Evolutionary conservation across 2,329 filamentous ascomycete genomes (phyloP).

Genomic region (Cryphonectria carpinicola): DNA sequence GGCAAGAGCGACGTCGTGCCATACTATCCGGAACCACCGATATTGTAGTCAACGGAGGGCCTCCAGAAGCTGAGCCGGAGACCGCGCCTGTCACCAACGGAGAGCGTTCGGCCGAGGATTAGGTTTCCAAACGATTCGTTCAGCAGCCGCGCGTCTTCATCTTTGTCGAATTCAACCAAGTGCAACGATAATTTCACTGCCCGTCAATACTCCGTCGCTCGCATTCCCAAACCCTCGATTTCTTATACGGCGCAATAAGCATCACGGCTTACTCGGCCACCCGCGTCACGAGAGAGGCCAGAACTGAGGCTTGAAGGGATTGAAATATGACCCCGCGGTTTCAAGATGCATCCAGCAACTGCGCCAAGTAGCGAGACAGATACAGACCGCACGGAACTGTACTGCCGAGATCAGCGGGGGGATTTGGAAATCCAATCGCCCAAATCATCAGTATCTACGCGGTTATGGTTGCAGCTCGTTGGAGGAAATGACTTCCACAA

Average conservation of each 20-base stretch:
- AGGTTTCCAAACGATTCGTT: not conserved
- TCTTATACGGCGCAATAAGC: not conserved
- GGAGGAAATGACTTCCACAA: not conserved
- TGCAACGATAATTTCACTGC: not conserved
- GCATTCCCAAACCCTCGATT: not conserved
- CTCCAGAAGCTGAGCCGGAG: constrained; percentile 16
- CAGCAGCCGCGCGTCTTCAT: not conserved
- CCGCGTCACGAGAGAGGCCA: not conserved
- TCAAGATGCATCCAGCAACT: not conserved
- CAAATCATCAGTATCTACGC: not conserved
- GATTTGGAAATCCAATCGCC: not conserved
- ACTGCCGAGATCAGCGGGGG: not conserved
- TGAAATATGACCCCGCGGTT: not conserved
- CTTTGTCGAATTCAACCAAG: not conserved
- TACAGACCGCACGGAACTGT: not conserved
- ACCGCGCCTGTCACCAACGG: constrained; percentile 13
- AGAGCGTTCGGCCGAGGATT: constrained; percentile 11
- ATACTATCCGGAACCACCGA: constrained; percentile 55
- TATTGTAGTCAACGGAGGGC: constrained; percentile 42
- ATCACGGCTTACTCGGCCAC: not conserved
- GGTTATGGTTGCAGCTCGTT: not conserved
- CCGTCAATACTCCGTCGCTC: not conserved
- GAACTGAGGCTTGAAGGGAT: not conserved
- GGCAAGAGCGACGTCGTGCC: constrained; percentile 61
- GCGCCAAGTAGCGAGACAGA: not conserved